A percentile compares a stretch with the other conserved stretches of the same genome.
phyloP scores from a whole-genome alignment of 495 filamentous ascomycete genomes.

The Bathelium albidoporum region DNA sequence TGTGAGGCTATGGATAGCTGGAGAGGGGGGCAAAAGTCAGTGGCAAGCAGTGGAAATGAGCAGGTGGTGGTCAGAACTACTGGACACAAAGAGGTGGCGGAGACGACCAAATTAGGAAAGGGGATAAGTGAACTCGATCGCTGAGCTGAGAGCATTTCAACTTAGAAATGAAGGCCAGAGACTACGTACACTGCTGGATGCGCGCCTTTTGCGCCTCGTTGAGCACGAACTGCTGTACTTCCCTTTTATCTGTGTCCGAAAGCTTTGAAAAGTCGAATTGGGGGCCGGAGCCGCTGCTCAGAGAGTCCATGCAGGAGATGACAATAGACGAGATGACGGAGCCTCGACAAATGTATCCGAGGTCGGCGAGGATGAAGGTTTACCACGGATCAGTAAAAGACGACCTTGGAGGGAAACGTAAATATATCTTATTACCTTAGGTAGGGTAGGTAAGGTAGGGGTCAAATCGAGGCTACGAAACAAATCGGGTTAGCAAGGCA shows the following conservation, averaged over 20 bases:
- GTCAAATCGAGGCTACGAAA: no score
- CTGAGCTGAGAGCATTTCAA: slow-evolving; percentile 5
- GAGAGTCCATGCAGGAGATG: slow-evolving; percentile 4
- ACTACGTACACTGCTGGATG: slow-evolving; percentile 64
- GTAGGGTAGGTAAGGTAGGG: no score
- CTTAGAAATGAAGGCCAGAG: slow-evolving; percentile 3
- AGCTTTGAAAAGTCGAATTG: slow-evolving; percentile 58
- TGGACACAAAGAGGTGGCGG: no score
- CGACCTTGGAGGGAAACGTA: no score
- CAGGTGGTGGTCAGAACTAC: no score
- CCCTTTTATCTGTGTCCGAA: slow-evolving; percentile 70
- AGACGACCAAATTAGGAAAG: no score
- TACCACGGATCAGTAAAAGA: no score
- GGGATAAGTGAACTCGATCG: no score
- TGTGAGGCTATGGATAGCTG: slow-evolving; percentile 69
- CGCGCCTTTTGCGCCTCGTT: slow-evolving; percentile 72
- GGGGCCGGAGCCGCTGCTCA: slow-evolving; percentile 23
- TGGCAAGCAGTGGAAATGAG: not conserved
- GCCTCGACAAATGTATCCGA: no score
- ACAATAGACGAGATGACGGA: not conserved
- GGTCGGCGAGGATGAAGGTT: no score
- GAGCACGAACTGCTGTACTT: slow-evolving; percentile 69
- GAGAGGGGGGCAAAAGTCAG: not conserved
- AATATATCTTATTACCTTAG: no score
- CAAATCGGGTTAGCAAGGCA: no score